A percentile compares a stretch with the other conserved stretches of the same genome.
Conservation (phyloP, 768 basidiomycete genomes). For the Termitomyces sp. region DNA sequence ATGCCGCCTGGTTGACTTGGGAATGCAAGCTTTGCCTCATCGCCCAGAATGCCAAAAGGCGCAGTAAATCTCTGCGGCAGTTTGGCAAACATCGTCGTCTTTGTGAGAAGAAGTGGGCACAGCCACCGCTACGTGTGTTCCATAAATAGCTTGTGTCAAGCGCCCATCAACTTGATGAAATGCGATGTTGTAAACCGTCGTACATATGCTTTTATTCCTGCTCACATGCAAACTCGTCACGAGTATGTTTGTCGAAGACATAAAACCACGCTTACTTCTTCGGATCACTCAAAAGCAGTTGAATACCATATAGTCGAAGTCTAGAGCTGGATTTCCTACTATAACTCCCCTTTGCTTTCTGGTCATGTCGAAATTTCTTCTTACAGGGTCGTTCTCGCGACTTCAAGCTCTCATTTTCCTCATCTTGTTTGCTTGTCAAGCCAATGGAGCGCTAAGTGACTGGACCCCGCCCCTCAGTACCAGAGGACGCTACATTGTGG, state of each 20-base stretch:
- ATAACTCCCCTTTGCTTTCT: neutral
- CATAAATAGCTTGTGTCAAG: neutral
- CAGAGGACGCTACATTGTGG: slow-evolving; percentile 13
- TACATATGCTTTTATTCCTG: neutral
- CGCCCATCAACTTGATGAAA: too few relatives aligned
- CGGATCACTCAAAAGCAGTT: neutral
- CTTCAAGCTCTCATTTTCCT: neutral
- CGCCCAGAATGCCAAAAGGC: slow-evolving; percentile 75
- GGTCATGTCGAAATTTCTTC: neutral
- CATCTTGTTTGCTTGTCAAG: neutral
- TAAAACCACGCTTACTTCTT: neutral
- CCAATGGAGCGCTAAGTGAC: neutral
- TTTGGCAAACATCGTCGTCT: slow-evolving; percentile 57
- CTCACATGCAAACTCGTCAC: neutral
- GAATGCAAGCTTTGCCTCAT: slow-evolving; percentile 89
- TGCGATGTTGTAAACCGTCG: too few relatives aligned
- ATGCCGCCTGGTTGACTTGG: slow-evolving; percentile 81
- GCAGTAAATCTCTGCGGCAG: slow-evolving; percentile 70
- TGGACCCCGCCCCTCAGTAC: slow-evolving; percentile 16
- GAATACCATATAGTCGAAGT: neutral
- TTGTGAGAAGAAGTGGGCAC: neutral
- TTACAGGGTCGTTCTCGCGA: neutral
- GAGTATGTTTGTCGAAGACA: neutral
- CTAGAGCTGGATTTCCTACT: neutral
- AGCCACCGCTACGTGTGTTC: slow-evolving; percentile 5